A percentile compares a stretch with the other conserved stretches of the same genome.
Evolutionary conservation across 768 basidiomycete species (phyloP).

Genomic region (Epithele typhae): DNA sequence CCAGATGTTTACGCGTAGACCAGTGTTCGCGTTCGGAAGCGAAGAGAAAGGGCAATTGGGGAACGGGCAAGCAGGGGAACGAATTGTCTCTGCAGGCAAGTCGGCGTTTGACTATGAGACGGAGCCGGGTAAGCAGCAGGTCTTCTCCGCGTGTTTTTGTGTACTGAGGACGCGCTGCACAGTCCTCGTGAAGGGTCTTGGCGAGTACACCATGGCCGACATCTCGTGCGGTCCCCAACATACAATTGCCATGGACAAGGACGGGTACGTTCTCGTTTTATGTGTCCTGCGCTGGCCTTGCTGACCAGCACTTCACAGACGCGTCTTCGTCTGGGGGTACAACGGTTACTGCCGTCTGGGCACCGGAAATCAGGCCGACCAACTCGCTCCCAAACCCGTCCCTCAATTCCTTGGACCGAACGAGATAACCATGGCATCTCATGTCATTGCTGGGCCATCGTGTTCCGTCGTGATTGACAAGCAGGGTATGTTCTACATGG

Average conservation of each 20-base stretch:
- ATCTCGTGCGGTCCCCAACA: constrained; percentile 90
- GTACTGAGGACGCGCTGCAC: background rate
- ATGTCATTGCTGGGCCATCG: constrained; percentile 75
- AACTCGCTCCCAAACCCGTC: constrained; percentile 74
- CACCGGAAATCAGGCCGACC: constrained; percentile 80
- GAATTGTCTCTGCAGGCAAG: constrained; percentile 83
- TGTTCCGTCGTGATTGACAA: constrained; percentile 82
- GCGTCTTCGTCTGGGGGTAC: constrained; percentile 84
- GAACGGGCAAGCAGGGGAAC: constrained; percentile 90
- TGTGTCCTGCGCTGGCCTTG: background rate
- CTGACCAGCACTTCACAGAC: constrained; percentile 33
- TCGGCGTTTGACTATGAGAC: constrained; percentile 75
- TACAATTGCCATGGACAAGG: constrained; percentile 71
- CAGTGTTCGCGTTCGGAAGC: constrained; percentile 87
- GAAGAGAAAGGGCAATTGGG: constrained; percentile 92
- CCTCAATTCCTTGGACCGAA: constrained; percentile 83
- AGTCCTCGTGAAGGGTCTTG: constrained; percentile 76
- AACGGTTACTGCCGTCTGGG: constrained; percentile 92
- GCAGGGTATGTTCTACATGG: constrained; percentile 85
- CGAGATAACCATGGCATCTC: constrained; percentile 52
- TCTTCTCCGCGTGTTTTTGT: no score
- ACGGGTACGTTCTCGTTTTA: constrained; percentile 48
- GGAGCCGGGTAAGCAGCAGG: constrained; percentile 49
- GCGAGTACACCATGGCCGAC: constrained; percentile 72
- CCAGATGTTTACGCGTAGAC: no score